Conservation (phyloP, 2,329 filamentous ascomycete genomes). For the Leptographium radiaticola region DNA sequence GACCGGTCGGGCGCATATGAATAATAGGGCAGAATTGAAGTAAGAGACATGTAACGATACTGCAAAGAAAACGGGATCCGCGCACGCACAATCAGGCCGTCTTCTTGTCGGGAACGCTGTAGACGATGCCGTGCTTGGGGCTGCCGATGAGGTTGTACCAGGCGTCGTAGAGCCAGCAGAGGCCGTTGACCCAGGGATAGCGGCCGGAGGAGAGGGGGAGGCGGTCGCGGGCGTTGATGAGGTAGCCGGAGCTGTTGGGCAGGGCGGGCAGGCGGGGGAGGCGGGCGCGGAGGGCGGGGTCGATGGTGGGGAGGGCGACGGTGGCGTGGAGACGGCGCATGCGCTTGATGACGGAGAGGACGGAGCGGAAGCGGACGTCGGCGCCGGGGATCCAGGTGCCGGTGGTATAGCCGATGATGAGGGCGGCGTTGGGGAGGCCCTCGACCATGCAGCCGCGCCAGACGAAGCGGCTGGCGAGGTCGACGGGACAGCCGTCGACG, state of each 20-base stretch:
- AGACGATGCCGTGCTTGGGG: constrained; percentile 9
- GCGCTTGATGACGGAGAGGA: constrained; percentile 10
- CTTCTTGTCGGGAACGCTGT: constrained; percentile 6
- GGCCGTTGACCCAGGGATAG: constrained; percentile 17
- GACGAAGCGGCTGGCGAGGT: constrained; percentile 30
- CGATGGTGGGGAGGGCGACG: constrained; percentile 13
- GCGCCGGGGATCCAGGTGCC: constrained; percentile 50
- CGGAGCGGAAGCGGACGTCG: constrained; percentile 23
- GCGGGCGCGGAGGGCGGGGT: constrained; percentile 6
- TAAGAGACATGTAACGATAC: too few relatives aligned
- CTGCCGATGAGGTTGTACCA: constrained; percentile 16
- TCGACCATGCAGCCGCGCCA: constrained; percentile 52
- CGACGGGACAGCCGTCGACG: constrained; percentile 34
- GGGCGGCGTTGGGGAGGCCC: constrained; percentile 45
- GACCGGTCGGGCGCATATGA: too few relatives aligned
- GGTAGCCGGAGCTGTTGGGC: constrained; percentile 15
- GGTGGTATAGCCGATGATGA: constrained; percentile 47
- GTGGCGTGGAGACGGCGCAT: constrained; percentile 10
- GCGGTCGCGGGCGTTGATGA: constrained; percentile 13
- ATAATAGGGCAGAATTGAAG: too few relatives aligned
- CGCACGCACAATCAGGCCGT: not conserved
- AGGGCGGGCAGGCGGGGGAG: constrained; percentile 12
- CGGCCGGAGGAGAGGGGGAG: constrained; percentile 14
- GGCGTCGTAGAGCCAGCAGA: constrained; percentile 14
- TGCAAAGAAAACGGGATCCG: too few relatives aligned